Evolutionary conservation across 768 basidiomycete genomes (phyloP), one percentile per base, ranked within the genome.

Genomic region (Termitomyces sp.): DNA sequence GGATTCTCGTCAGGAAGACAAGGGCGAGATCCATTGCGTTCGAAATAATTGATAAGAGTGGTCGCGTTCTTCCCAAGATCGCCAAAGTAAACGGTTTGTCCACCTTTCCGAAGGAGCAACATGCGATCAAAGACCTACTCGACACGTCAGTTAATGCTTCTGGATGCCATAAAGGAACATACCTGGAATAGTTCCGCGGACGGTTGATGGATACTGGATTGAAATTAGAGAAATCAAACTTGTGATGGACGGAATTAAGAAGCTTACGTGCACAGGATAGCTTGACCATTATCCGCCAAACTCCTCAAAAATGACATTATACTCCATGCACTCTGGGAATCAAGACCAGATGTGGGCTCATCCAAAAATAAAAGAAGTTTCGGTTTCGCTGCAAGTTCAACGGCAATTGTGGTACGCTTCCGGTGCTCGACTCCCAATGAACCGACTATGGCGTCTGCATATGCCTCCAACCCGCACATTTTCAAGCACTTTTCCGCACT

Each of bases 371-470:
- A 79, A 0, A 96, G 77, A 0, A 94, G 77, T 70, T 85, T 84
- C 0, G 92, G 94, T 85, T 86, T 94, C 5, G 92, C 90, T 46
- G 92, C 92, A 9, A 96, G 79, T 71, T 94, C 92, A 40, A 94
- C 92, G 31, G 84, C 93, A 61, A 95, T 95, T 0, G 92, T 95
- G 0, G 91, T 86, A 8, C 92, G 81, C 74, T 94, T 96, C 53
- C 85, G 81, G 62, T 88, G 83, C 65, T 93, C 90, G 25, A 89
- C 82, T 3, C 85, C 83, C 2, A 90, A 76, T 45, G 84, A 81
- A 29, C 85, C 87, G 10, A 92, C 85, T 66, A 88, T 77, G 4
- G 87, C 89, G 57, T 92, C 87, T 8, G 79, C 87, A 51, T 83
- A 79, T 9, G 79, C 82, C 57, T 85, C 82, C 56, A 92, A 70